Evolutionary conservation across 257 asterid species (phyloP), one percentile per base, ranked within the genome.

Genomic region (Solanum medicagineum): DNA sequence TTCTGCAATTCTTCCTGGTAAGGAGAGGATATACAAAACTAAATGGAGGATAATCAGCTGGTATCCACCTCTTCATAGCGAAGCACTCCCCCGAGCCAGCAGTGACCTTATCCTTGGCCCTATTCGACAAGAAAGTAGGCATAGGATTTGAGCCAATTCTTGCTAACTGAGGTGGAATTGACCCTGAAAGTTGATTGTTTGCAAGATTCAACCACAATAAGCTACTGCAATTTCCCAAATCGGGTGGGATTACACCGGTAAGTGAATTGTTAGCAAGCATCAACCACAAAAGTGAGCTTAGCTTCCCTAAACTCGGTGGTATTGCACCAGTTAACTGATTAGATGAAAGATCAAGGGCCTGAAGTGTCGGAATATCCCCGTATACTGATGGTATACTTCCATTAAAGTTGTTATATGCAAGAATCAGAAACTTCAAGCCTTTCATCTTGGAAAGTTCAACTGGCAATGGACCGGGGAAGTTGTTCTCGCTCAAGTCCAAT

Each of bases 11-110:
- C 90, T 93, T 93, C 81, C 93, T 91, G 11, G 96, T 94, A 8
- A 94, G 92, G 40, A 95, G 91, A 5, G 89, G 87, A 55, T 92
- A 94, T 15, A 94, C 92, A 55, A 95, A 95, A 88, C 94, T 92
- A 80, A 95, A 95, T 15, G 99, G 97, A 8, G 95, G 97, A 68
- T 93, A 92, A 88, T 94, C 94, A 13, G 97, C 98, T 19, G 98
- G 98, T 79, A 95, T 90, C 99, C 99, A 95, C 87, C 99, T 89
- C 94, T 10, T 92, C 98, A 95, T 92, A 5, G 95, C 84, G 88
- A 89, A 86, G 83, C 98, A 97, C n/a, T 94, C 99, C 59, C 98
- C 97, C 0, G 98, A 93, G 79, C 99, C 98, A 2, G 94, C 92
- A 36, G 90, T 89, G 83, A 90, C 86, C 83, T 74, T 84, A 24